phyloP scores from a whole-genome alignment of 164 flowering plant genomes.

The Berberis thunbergii region DNA sequence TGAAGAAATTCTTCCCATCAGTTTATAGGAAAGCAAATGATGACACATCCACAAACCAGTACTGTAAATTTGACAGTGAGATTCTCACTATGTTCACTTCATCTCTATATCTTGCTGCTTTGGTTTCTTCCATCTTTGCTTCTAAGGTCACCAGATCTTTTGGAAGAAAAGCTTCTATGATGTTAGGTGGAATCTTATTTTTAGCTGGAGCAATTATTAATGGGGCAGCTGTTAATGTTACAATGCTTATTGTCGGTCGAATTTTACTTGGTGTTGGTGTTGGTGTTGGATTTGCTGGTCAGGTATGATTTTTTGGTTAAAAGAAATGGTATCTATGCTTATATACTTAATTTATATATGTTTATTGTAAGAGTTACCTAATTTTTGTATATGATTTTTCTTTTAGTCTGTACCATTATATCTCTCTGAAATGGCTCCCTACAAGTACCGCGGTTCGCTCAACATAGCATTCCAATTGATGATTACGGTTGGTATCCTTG shows the following conservation, averaged over 20 bases:
- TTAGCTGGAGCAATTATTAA: conserved; percentile 18
- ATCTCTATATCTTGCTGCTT: conserved; percentile 25
- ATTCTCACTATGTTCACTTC: conserved; percentile 23
- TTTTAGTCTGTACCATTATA: conserved; percentile 3
- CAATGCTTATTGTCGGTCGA: conserved; percentile 31
- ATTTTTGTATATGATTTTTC: not conserved
- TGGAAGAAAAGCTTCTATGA: conserved; percentile 25
- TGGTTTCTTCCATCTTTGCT: conserved; percentile 22
- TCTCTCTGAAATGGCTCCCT: conserved; percentile 20
- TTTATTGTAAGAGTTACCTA: too few species aligned
- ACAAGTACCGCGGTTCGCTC: conserved; percentile 11
- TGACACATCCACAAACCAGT: conserved; percentile 16
- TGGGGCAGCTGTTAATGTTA: conserved; percentile 11
- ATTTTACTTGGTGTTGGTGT: conserved; percentile 28
- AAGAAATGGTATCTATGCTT: too few species aligned
- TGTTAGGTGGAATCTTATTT: conserved; percentile 17
- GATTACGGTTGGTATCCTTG: conserved; percentile 16
- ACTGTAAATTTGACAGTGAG: conserved; percentile 23
- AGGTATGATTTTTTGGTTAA: conserved; percentile 13
- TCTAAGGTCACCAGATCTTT: conserved; percentile 18
- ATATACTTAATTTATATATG: too few species aligned
- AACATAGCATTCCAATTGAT: conserved; percentile 16
- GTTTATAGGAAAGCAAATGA: conserved; percentile 13
- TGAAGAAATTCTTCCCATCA: conserved; percentile 21
- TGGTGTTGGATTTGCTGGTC: conserved; percentile 31